phyloP scores from a whole-genome alignment of 495 filamentous ascomycete genomes.

The Aspergillus hancockii region DNA sequence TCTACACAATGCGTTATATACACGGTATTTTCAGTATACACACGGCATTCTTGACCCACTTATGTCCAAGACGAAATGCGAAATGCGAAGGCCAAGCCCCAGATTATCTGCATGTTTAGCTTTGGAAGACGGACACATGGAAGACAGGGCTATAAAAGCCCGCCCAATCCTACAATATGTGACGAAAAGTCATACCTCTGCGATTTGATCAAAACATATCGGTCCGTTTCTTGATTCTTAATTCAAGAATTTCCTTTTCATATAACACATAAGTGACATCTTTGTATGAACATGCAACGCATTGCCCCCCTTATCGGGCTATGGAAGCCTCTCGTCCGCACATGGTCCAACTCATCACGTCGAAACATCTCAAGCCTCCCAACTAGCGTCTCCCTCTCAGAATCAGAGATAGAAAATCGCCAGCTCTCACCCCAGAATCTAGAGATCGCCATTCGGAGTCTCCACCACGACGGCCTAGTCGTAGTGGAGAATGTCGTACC shows the following conservation, averaged over 20 bases:
- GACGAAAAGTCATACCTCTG: too few species aligned
- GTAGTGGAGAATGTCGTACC: constrained; percentile 51
- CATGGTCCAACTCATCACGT: not conserved
- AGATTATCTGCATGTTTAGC: not conserved
- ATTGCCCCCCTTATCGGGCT: not conserved
- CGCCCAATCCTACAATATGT: not conserved
- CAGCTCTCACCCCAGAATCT: constrained; percentile 40
- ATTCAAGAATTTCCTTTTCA: too few species aligned
- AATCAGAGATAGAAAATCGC: constrained; percentile 17
- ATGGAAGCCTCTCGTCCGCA: not conserved
- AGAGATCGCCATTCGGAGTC: constrained; percentile 46
- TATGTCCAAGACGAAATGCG: not conserved
- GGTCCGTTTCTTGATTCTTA: too few species aligned
- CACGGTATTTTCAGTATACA: not conserved
- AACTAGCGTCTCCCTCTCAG: constrained; percentile 20
- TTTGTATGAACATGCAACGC: constrained; percentile 1
- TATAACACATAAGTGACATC: too few species aligned
- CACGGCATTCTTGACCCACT: not conserved
- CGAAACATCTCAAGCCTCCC: constrained; percentile 15
- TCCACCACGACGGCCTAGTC: constrained; percentile 54
- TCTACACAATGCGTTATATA: too few species aligned
- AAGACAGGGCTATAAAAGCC: not conserved
- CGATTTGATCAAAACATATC: too few species aligned
- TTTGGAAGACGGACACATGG: not conserved
- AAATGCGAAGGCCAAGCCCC: not conserved